Base-by-base conservation (phyloP, 768 basidiomycete genomes). In the Erythrobasidium yunnanense region DNA sequence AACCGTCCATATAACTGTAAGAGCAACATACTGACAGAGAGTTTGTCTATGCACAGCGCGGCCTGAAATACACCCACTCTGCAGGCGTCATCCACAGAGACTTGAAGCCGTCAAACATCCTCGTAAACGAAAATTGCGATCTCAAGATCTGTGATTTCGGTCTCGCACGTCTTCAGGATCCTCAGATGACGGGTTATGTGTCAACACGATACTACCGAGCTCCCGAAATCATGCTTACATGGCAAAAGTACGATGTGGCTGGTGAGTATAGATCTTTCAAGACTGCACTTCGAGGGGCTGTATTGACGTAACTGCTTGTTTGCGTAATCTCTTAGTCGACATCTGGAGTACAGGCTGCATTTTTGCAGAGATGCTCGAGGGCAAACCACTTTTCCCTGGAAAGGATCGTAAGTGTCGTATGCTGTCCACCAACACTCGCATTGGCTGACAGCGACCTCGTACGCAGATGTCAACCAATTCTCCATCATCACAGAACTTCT, bases 111-210 rank as follows among this genome's bases (percentile, higher is more conserved):
- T 92, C 90, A 75, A 99, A 99, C 77, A 97, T 99, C 72, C 87
- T 99, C 69, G 91, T 99, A 70, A 99, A 99, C 75, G 95, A 99
- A 79, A 99, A 99, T 77, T 99, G 95, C 76, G 95, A 99, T 77
- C 82, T 99, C 72, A 95, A 93, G 90, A 97, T 97, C 74, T 99
- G 95, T 75, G 95, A 99, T 77, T 99, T 99, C 77, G 95, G 95
- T 66, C 81, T 99, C 42, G 95, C 95, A 34, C 88, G 95, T 56
- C 92, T 99, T 70, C 95, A 97, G 77, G 95, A 99, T 76, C 93
- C 93, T 3, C 95, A 99, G 76, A 99, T 99, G 95, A 99, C 95
- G 0, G 95, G 95, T 69, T 99, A 97, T 75, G 95, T 97, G 68
- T 97, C 95, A 65, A 99, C 95, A 55, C 82, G 95, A 71, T 99